Base-by-base conservation (phyloP, 441 rosid genomes). In the Dalechampia spathulata region DNA sequence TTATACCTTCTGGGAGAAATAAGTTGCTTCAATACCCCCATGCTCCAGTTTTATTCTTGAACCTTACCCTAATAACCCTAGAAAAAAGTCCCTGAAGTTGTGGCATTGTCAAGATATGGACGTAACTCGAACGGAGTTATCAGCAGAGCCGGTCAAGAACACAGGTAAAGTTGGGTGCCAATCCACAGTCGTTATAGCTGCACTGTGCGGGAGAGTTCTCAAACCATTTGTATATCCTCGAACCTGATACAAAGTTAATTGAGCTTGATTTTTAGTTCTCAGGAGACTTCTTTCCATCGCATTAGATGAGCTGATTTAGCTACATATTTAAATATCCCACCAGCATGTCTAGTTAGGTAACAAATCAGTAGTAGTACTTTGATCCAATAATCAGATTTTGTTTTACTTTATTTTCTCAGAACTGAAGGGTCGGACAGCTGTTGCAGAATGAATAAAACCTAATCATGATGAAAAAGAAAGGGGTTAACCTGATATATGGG, bases 151-250 rank as follows among this genome's bases (percentile, higher is more conserved):
- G 2, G 91, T 84, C 75, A 81, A 59, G 77, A 74, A 84, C 42
- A 81, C 56, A 23, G 91, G 91, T 65, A 77, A 66, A 28, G 81
- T 75, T 20, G 91, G 91, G 60, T 84, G 91, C 87, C 91, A 84
- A 53, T 81, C 91, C 51, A 84, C 85, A 1, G 85, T 79, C 27
- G 82, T 73, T 57, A 84, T 71, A 22, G 82, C 73, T 19, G 85
- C 79, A 64, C 55, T 65, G 66, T 84, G 91, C 7, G 87, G 78
- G 43, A 84, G 91, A 45, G 75, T 77, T 73, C 65, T 75, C 68
- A 65, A 69, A 22, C 87, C 85, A 26, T 68, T 75, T 21, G 60
- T 45, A 57, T 71, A 71, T 45, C 85, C 79, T 47, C 73, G 79
- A 60, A 75, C 78, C 86, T 83, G 66, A 69, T 45, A 26, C 59